phyloP scores from a whole-genome alignment of 306 rosid genomes.

The Rosa multiflora region DNA sequence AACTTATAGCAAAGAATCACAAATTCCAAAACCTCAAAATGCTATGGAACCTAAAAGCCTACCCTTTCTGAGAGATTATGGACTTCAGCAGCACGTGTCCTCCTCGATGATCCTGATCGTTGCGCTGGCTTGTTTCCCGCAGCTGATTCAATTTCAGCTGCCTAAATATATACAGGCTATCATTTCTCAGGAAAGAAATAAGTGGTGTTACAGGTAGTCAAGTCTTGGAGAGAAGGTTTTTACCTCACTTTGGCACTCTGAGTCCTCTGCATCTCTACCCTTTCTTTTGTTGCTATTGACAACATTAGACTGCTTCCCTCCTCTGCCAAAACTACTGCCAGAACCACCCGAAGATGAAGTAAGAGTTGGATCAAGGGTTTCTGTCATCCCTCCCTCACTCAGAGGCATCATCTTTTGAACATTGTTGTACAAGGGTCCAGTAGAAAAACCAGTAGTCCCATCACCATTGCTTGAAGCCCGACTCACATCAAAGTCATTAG shows the following conservation, averaged over 20 bases:
- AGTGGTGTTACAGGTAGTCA: neutral
- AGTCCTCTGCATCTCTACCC: slow-evolving; percentile 60
- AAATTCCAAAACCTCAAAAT: slow-evolving; percentile 22
- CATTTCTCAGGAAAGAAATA: neutral
- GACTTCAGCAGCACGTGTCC: slow-evolving; percentile 80
- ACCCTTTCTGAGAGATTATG: slow-evolving; percentile 95
- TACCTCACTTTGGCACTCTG: slow-evolving; percentile 85
- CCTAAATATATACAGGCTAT: slow-evolving; percentile 32
- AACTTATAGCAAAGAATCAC: slow-evolving; percentile 5
- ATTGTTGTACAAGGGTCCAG: slow-evolving; percentile 38
- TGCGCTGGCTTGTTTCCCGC: slow-evolving; percentile 49
- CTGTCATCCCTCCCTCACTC: slow-evolving; percentile 46
- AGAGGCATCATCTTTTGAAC: slow-evolving; percentile 32
- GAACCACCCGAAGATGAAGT: slow-evolving; percentile 81
- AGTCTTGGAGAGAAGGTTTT: neutral
- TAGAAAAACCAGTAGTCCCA: slow-evolving; percentile 48
- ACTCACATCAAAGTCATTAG: slow-evolving; percentile 45
- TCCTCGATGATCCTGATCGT: slow-evolving; percentile 51
- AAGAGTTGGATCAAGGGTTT: slow-evolving; percentile 49
- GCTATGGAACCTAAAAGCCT: slow-evolving; percentile 17
- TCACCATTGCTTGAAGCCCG: slow-evolving; percentile 47
- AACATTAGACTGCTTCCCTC: slow-evolving; percentile 48
- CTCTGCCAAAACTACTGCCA: slow-evolving; percentile 64
- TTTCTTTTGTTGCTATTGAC: slow-evolving; percentile 64
- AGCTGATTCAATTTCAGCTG: slow-evolving; percentile 59